These are phyloP conservation scores for Xylariaceae sp. DNA, from an alignment of 2,329 filamentous ascomycete species.

Conservation along the genomic window DNA sequence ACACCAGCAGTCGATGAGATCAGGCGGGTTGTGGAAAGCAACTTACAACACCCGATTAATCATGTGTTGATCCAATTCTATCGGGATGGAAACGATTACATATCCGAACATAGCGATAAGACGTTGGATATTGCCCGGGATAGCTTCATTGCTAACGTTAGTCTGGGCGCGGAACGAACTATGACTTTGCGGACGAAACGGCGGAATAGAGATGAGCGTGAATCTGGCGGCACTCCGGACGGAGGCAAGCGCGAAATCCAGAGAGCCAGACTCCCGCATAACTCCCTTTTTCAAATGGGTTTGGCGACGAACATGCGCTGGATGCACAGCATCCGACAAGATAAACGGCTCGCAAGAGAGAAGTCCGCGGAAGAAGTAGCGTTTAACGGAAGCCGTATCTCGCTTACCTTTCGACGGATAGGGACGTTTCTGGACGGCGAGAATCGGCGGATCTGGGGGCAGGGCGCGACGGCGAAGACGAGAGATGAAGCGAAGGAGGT, in stretches of 20 bases:
- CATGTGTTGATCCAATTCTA: constrained; percentile 93
- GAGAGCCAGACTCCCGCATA: constrained; percentile 73
- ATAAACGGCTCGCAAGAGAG: constrained; percentile 66
- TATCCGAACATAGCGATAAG: constrained; percentile 96
- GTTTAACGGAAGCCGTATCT: constrained; percentile 73
- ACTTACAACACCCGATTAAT: constrained; percentile 76
- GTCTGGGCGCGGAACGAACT: constrained; percentile 81
- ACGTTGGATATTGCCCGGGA: constrained; percentile 79
- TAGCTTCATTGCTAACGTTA: constrained; percentile 87
- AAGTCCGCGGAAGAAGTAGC: constrained; percentile 67
- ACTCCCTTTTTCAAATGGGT: constrained; percentile 81
- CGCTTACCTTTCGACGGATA: constrained; percentile 84
- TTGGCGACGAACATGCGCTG: constrained; percentile 75
- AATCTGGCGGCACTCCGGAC: constrained; percentile 4
- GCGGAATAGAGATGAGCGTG: constrained; percentile 17
- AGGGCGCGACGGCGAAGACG: constrained; percentile 71
- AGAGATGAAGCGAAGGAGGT: constrained; percentile 55
- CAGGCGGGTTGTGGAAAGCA: constrained; percentile 60
- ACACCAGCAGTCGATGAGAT: constrained; percentile 66
- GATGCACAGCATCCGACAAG: constrained; percentile 86
- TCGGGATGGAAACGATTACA: constrained; percentile 81
- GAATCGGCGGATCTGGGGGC: constrained; percentile 76
- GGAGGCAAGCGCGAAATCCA: constrained; percentile 50
- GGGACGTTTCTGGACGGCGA: constrained; percentile 71
- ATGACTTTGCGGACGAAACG: constrained; percentile 89